These are phyloP conservation scores for Aphanoascus verrucosus DNA, from an alignment of 2,329 filamentous ascomycete species.

Conservation along the genomic window DNA sequence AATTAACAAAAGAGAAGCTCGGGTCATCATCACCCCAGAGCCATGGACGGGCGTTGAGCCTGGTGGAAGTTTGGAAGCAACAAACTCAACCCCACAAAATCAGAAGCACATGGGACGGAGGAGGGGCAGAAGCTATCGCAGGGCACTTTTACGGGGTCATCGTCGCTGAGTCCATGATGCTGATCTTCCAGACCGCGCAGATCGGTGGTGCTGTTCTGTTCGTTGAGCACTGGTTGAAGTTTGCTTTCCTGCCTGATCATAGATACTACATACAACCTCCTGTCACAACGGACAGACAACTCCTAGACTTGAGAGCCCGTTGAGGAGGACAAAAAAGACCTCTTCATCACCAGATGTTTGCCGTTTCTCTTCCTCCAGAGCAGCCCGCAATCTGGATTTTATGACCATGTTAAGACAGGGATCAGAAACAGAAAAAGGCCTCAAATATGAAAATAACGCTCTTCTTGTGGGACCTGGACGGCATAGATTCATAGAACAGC, in stretches of 20 bases:
- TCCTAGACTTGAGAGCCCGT: no score
- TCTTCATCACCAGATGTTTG: no score
- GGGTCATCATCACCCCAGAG: conserved; percentile 2
- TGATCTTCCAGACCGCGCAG: not conserved
- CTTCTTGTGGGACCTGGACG: not conserved
- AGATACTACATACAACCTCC: no score
- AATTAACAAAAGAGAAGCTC: not conserved
- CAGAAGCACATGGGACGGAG: conserved; percentile 1
- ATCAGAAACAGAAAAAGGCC: not conserved
- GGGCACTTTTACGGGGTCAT: no score
- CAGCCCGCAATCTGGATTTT: no score
- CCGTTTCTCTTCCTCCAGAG: no score
- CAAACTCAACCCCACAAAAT: not conserved
- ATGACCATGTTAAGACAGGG: not conserved
- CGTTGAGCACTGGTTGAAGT: no score
- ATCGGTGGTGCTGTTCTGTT: not conserved
- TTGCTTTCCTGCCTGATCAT: no score
- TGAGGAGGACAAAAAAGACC: no score
- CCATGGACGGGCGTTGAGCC: conserved; percentile 1
- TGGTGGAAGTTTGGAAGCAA: conserved; percentile 3
- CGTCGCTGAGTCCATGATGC: not conserved
- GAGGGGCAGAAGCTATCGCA: not conserved
- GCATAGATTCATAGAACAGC: not conserved
- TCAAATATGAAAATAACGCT: not conserved
- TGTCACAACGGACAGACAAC: no score